Conservation (phyloP, 2,329 filamentous ascomycete species). For the Trichoderma arundinaceum region DNA sequence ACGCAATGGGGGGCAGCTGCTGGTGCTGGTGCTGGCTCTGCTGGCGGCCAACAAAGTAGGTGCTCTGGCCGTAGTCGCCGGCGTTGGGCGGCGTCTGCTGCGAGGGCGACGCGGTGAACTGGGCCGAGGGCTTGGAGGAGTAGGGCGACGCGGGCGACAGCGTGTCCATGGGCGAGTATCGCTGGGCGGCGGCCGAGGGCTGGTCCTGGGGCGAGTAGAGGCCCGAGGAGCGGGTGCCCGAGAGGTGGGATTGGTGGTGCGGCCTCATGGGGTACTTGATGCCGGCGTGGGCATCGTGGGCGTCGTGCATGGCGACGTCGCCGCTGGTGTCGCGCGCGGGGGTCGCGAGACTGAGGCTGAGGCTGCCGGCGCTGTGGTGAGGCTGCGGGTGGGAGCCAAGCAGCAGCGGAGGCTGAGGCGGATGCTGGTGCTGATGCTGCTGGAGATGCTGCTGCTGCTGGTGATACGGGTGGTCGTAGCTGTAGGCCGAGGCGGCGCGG, state of each 20-base stretch:
- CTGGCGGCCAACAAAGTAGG: slow-evolving; percentile 59
- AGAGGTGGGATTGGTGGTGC: slow-evolving; percentile 75
- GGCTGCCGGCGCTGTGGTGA: slow-evolving; percentile 52
- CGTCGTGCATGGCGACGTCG: slow-evolving; percentile 86
- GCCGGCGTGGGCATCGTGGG: slow-evolving; percentile 79
- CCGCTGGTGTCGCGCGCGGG: slow-evolving; percentile 71
- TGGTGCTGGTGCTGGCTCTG: slow-evolving; percentile 64
- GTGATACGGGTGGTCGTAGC: slow-evolving; percentile 21
- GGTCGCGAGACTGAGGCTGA: slow-evolving; percentile 60
- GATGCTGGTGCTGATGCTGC: slow-evolving; percentile 28
- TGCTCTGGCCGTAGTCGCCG: slow-evolving; percentile 63
- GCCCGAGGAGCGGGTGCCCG: slow-evolving; percentile 58
- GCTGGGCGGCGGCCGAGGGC: slow-evolving; percentile 81
- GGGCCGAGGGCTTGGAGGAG: slow-evolving; percentile 64
- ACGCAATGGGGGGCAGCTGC: slow-evolving; percentile 75
- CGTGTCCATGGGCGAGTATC: slow-evolving; percentile 95
- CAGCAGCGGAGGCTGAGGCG: slow-evolving; percentile 38
- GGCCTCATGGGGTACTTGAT: slow-evolving; percentile 85
- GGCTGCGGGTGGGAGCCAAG: slow-evolving; percentile 51
- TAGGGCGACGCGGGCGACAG: slow-evolving; percentile 83
- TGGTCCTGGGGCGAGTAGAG: slow-evolving; percentile 70
- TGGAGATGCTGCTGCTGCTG: slow-evolving; percentile 18
- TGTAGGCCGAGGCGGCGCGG: not conserved
- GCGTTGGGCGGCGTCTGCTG: slow-evolving; percentile 81
- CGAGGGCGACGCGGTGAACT: slow-evolving; percentile 59